Evolutionary conservation across 2,329 filamentous ascomycete species (phyloP), one percentile per base, ranked within the genome.

Genomic region (Shiraia bambusicola): DNA sequence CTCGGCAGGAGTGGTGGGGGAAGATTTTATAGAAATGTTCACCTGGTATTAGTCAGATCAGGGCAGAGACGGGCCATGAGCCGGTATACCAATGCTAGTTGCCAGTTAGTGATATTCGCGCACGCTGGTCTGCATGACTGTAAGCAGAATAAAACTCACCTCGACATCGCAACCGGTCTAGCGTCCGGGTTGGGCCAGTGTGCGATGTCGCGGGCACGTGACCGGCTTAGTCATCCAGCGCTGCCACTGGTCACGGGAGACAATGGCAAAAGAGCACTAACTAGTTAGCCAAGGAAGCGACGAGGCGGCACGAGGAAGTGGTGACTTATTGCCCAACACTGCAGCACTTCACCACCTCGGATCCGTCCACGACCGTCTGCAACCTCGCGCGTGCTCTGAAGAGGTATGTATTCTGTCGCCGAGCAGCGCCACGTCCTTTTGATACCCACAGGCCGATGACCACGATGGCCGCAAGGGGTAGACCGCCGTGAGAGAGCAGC

Each of bases 141-240:
- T 45, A 45, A 34, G 25, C 24, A 36, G 49, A 52, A 48, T 48
- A 53, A 51, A 47, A 52, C 58, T 55, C 35, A 37, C 48, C 36
- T 27, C 13, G 3, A 31, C 22, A 17, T 36, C 41, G 37, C 42
- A 50, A 46, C 27, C 26, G 37, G 32, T 37, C 37, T 50, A 54
- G 47, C 34, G 37, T 33, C 13, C n/a, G n/a, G n/a, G n/a, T n/a
- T n/a, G n/a, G 28, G 42, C 37, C 41, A 34, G 46, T 47, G 38
- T n/a, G 47, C 45, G 16, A 29, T 22, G 15, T 29, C 14, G 26
- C 15, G 24, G 27, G 12, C 14, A 28, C 26, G 25, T 14, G 9
- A 13, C 12, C 31, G 28, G 39, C 28, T 17, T 25, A 8, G 37
- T 46, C 49, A 46, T n/a, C n/a, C n/a, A n/a, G n/a, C n/a, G n/a